Evolutionary conservation across 2,329 filamentous ascomycete species (phyloP), one percentile per base, ranked within the genome.

Genomic region (Penicillium paneum): DNA sequence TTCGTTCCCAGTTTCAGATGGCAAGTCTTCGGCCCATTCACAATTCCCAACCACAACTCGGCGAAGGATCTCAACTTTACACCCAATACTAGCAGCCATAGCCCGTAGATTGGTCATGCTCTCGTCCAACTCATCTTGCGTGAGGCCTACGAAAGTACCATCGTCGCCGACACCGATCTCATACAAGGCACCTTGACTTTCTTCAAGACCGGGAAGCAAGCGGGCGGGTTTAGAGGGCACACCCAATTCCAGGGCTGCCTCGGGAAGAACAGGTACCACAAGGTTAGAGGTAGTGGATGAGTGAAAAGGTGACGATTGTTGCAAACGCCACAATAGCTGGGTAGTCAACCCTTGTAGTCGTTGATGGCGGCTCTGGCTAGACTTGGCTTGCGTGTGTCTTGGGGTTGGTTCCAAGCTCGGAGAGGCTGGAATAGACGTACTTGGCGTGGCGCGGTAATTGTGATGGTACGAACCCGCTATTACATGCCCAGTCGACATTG

Each of bases 151-250:
- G 54, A 99, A 85, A 0, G 88, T 91, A 8, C 94, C 94, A 75
- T 97, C 91, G 71, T 99, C 94, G 28, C 92, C 89, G 10, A 99
- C 91, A 0, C 94, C 94, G 71, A 99, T 96, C 72, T 99, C 93
- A 65, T 99, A 99, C 46, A 97, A 74, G 1, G 94, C 94, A 5
- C 94, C 94, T 62, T 90, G 88, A 15, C 91, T 97, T 70, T 96
- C 92, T 69, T 97, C 93, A 8, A 99, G 77, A 0, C 94, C 91
- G 2, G 92, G 82, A 12, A 85, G 72, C 31, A 86, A 74, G 46
- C 78, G 81, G 39, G 78, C 76, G 8, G 81, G 81, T 60, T 80
- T 78, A 24, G 77, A 76, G 32, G 79, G 79, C 13, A 76, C 73
- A 24, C 78, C 85, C 7, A 91, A 77, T 58, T 85, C 84, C 8